Base-by-base conservation (phyloP, 768 basidiomycete species). In the Boletales sp. region DNA sequence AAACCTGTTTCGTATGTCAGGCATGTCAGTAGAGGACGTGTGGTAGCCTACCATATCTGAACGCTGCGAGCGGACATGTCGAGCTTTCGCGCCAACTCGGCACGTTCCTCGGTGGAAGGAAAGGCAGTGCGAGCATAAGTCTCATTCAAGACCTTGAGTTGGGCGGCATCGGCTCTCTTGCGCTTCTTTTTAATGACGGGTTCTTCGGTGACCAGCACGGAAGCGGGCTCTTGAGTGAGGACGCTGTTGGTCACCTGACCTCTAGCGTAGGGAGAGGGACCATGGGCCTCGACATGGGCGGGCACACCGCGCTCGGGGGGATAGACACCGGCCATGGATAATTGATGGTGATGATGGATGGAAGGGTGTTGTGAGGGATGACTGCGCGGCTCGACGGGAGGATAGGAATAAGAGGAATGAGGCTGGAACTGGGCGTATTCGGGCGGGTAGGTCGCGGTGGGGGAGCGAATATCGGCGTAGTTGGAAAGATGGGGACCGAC, bases 41-140 rank as follows among this genome's bases (percentile, higher is more conserved):
- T 42, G 37, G 43, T 18, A 46, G 59, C 74, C 58, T 65, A 90
- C 90, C 90, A 92, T 49, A 92, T 91, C 66, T 92, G 90, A 50
- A 92, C 90, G 56, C 86, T 89, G 55, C 90, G 73, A 36, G 90
- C 80, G 41, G 86, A 83, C 90, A 92, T 91, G 57, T 87, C 87
- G 53, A 91, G 72, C 57, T 80, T 74, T 55, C 83, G 87, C 13
- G 90, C 89, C 43, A 91, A 70, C 31, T 81, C 81, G 34, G 79
- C 75, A n/a, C 90, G 82, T 66, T 92, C 90, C 65, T 90, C 89
- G 10, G 90, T 92, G 13, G 90, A 89, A 18, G 90, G 90, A 60
- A 92, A 92, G 15, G 90, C 88, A 3, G 90, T 92, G 51, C 89
- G 80, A 55, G 72, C 74, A 64, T 90, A 92, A 0, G 83, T 84